A percentile compares a stretch with the other conserved stretches of the same genome.
These are phyloP conservation scores for Cyclaneusma minus DNA, from an alignment of 2,329 filamentous ascomycete species.

Conservation along the genomic window DNA sequence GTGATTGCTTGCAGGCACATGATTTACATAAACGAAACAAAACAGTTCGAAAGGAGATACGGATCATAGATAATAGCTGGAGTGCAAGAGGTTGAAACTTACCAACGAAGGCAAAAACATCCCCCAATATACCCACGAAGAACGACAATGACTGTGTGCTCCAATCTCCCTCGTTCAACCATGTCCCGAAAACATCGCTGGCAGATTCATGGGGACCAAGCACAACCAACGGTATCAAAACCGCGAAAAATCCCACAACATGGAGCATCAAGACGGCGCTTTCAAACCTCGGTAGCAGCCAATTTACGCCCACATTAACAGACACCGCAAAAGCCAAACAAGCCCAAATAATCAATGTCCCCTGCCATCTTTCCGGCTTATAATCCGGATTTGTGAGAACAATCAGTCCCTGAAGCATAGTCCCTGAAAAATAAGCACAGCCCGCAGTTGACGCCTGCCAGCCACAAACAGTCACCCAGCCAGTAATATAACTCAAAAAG, in stretches of 20 bases:
- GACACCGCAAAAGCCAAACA: conserved; percentile 21
- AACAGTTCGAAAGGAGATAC: no score
- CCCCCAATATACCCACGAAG: conserved; percentile 26
- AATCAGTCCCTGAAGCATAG: conserved; percentile 27
- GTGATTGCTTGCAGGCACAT: no score
- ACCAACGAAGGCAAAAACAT: conserved; percentile 23
- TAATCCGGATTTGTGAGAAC: conserved; percentile 26
- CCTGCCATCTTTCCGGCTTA: conserved; percentile 25
- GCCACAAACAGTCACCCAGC: conserved; percentile 31
- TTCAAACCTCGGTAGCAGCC: conserved; percentile 32
- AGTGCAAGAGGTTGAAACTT: no score
- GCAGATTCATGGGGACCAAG: conserved; percentile 16
- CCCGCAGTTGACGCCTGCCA: conserved; percentile 24
- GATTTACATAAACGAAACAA: no score
- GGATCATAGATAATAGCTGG: no score
- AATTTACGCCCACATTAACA: conserved; percentile 28
- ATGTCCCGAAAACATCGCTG: conserved; percentile 25
- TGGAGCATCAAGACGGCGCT: conserved; percentile 32
- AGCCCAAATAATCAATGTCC: conserved; percentile 31
- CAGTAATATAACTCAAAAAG: conserved; percentile 36
- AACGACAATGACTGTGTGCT: conserved; percentile 26
- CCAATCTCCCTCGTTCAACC: conserved; percentile 29
- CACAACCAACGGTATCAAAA: conserved; percentile 20
- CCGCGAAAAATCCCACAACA: conserved; percentile 21
- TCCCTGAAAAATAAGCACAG: conserved; percentile 26